Evolutionary conservation across 1,284 basidiomycete genomes (phyloP), one percentile per base, ranked within the genome.

Genomic region (Anthracocystis setariae): DNA sequence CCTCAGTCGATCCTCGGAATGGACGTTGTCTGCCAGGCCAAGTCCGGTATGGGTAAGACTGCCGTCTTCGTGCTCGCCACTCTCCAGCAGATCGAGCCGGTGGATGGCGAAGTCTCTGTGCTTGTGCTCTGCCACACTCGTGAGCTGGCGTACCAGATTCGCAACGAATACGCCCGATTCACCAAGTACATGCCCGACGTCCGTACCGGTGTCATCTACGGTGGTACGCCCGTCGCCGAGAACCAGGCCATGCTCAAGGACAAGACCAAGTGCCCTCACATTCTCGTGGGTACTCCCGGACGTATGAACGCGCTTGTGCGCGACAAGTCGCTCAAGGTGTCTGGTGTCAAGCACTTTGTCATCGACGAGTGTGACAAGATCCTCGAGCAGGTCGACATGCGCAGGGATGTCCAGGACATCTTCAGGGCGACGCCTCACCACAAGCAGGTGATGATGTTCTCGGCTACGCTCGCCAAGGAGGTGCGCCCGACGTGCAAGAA

Each of bases 371-470:
- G 96, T 88, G 96, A 99, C 89, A 99, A 99, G 90, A 98, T 99
- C 93, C 90, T 99, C 84, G 96, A 99, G 89, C 92, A 94, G 90
- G 93, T 99, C 87, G 95, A 98, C 90, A 99, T 99, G 96, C 95
- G 96, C 85, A 92, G 96, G 80, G 96, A 99, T 84, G 95, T 99
- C 68, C 96, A 99, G 89, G 96, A 99, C 86, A 98, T 99, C 81
- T 99, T 98, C 90, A 91, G 94, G 78, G 89, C 93, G 17, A 98
- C 96, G n/a, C 96, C 96, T 59, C 95, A 97, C 85, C 94, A 97
- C 89, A 99, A 99, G 87, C 96, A 99, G 88, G 96, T 99, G 74
- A 98, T 98, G 96, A 98, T 99, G 96, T 99, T 99, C 88, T 95
- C 93, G 79, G 96, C 96, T 45, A 99, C 96, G 0, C 86, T 99